Evolutionary conservation across 768 basidiomycete genomes (phyloP).

Genomic region (Hypholoma sublateritium): DNA sequence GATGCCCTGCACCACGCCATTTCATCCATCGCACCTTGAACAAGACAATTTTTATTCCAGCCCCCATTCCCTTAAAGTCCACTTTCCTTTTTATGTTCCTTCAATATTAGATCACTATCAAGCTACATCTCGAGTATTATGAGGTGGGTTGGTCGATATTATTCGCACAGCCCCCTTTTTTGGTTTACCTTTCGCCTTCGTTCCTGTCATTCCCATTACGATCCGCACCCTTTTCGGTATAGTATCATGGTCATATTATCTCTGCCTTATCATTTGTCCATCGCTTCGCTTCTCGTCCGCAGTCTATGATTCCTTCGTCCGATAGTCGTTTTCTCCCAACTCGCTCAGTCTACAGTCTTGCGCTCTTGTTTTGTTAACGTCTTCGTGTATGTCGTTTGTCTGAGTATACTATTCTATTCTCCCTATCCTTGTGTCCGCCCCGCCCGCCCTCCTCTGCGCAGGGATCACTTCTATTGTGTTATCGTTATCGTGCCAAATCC

Average conservation of each 20-base stretch:
- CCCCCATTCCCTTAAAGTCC: constrained; percentile 8
- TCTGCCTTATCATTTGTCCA: constrained; percentile 1
- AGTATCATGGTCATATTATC: constrained; percentile 4
- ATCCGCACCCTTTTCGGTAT: constrained; percentile 5
- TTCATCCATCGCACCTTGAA: neutral
- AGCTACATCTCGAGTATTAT: constrained; percentile 32
- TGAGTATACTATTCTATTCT: constrained; percentile 7
- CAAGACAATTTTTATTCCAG: constrained; percentile 5
- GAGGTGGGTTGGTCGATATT: constrained; percentile 24
- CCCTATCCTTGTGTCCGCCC: neutral
- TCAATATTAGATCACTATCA: constrained; percentile 29
- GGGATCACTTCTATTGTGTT: neutral
- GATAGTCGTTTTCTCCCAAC: constrained; percentile 11
- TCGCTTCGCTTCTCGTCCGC: constrained; percentile 9
- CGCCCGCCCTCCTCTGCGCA: neutral
- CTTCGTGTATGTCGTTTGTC: constrained; percentile 9
- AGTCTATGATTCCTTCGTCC: constrained; percentile 10
- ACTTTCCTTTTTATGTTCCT: constrained; percentile 19
- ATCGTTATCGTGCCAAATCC: neutral
- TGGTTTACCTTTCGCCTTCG: constrained; percentile 4
- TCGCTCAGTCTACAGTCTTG: constrained; percentile 18
- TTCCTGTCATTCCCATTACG: constrained; percentile 8
- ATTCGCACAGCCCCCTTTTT: constrained; percentile 7
- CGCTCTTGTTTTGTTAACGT: constrained; percentile 19
- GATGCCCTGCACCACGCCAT: neutral